phyloP scores from a whole-genome alignment of 306 rosid species.

The Chamaecrista fasciculata region DNA sequence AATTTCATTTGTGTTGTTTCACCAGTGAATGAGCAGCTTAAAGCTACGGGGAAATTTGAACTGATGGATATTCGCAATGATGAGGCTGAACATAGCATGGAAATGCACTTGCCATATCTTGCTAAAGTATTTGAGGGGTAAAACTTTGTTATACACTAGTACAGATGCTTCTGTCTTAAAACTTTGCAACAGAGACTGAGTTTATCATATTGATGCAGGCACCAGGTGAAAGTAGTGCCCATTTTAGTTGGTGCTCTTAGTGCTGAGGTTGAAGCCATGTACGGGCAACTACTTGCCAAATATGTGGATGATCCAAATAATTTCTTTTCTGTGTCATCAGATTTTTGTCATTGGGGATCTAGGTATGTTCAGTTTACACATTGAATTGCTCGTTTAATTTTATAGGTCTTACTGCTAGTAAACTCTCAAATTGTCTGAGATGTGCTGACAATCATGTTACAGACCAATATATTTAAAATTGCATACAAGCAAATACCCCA shows the following conservation, averaged over 20 bases:
- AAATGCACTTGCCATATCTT: constrained; percentile 98
- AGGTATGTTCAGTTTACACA: constrained; percentile 39
- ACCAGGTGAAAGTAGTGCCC: constrained; percentile 80
- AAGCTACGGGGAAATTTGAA: constrained; percentile 83
- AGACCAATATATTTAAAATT: background rate
- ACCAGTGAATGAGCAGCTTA: constrained; percentile 79
- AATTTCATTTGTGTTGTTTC: constrained; percentile 17
- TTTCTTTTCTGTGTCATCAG: constrained; percentile 44
- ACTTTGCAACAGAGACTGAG: constrained; percentile 23
- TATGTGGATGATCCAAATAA: constrained; percentile 53
- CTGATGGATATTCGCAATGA: constrained; percentile 74
- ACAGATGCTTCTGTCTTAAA: constrained; percentile 12
- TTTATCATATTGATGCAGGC: constrained; percentile 38
- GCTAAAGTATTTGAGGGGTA: constrained; percentile 98
- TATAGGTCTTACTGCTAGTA: background rate
- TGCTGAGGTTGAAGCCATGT: constrained; percentile 75
- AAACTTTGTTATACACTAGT: constrained; percentile 22
- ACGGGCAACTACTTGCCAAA: constrained; percentile 76
- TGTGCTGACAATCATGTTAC: background rate
- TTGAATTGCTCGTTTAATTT: background rate
- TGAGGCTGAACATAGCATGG: constrained; percentile 99
- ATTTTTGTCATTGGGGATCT: constrained; percentile 97
- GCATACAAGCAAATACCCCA: background rate
- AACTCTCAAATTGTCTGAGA: background rate
- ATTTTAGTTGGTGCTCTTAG: constrained; percentile 85